Evolutionary conservation across 23 red algal genomes (phyloP).

Genomic region (Gracilaria gracilis): DNA sequence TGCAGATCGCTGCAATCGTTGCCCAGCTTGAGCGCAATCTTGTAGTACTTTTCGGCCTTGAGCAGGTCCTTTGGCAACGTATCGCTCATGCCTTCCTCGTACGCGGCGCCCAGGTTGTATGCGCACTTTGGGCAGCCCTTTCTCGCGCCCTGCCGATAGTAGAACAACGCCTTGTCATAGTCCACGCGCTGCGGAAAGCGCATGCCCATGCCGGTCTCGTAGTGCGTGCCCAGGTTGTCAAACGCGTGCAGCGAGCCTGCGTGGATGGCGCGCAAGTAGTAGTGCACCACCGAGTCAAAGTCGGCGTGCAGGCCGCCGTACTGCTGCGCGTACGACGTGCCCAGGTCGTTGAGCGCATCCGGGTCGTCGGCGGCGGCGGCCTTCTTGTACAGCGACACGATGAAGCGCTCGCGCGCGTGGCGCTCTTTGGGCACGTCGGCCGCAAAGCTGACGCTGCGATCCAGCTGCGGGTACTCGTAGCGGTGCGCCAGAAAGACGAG

Average conservation of each 20-base stretch:
- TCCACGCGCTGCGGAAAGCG: conserved; percentile 26
- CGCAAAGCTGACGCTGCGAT: conserved; percentile 40
- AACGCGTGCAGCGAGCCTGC: conserved; percentile 58
- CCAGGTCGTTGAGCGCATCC: conserved; percentile 69
- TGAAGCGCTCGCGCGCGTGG: conserved; percentile 27
- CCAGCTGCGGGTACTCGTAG: conserved; percentile 60
- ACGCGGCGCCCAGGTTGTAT: conserved; percentile 60
- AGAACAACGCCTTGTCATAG: conserved; percentile 44
- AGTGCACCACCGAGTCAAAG: conserved; percentile 53
- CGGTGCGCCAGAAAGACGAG: conserved; percentile 56
- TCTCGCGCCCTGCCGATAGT: conserved; percentile 49
- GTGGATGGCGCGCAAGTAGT: conserved; percentile 50
- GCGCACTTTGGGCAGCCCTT: conserved; percentile 68
- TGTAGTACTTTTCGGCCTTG: conserved; percentile 59
- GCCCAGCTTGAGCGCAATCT: conserved; percentile 14
- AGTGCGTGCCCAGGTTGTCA: conserved; percentile 78
- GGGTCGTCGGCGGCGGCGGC: conserved; percentile 48
- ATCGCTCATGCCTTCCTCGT: conserved; percentile 63
- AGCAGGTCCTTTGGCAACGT: conserved; percentile 1
- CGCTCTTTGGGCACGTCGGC: conserved; percentile 45
- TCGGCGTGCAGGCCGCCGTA: conserved; percentile 49
- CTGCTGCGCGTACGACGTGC: conserved; percentile 53
- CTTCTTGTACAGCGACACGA: conserved; percentile 46
- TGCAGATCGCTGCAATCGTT: conserved; percentile 49
- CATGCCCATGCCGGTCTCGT: conserved; percentile 72